Conservation (phyloP, 2,329 filamentous ascomycete species). For the Penicillium thymicola region DNA sequence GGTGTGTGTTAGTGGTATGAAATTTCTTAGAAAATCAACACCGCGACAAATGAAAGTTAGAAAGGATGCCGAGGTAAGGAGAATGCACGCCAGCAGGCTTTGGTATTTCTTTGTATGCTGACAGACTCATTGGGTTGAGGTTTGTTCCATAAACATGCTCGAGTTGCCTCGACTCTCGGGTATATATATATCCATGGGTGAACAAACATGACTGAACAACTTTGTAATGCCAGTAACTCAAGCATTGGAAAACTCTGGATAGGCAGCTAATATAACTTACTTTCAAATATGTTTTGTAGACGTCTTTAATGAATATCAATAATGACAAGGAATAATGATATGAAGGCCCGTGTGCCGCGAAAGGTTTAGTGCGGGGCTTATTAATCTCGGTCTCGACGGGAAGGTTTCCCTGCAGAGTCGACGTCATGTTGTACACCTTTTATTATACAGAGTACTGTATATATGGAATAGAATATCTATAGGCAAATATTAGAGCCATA, state of each 20-base stretch:
- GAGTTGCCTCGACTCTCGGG: not conserved
- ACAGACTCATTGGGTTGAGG: not conserved
- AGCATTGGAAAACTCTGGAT: not conserved
- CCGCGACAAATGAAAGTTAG: not conserved
- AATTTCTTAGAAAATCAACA: not conserved
- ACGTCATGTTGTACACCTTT: not conserved
- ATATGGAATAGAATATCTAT: not conserved
- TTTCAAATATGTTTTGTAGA: not conserved
- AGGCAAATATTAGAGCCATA: no score
- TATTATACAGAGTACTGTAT: not conserved
- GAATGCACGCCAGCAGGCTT: not conserved
- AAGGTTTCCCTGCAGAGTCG: not conserved
- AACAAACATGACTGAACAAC: not conserved
- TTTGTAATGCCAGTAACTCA: not conserved
- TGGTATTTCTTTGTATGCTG: not conserved
- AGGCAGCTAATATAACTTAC: not conserved
- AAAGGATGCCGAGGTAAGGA: not conserved
- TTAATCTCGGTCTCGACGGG: constrained; percentile 9
- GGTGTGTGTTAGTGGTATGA: constrained; percentile 8
- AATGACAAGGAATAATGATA: not conserved
- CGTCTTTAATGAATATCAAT: not conserved
- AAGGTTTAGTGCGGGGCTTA: constrained; percentile 18
- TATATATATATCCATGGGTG: not conserved
- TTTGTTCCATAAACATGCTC: not conserved
- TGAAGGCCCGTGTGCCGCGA: not conserved